These are phyloP conservation scores for Omphalea diandra DNA, from an alignment of 441 rosid genomes.

Conservation along the genomic window DNA sequence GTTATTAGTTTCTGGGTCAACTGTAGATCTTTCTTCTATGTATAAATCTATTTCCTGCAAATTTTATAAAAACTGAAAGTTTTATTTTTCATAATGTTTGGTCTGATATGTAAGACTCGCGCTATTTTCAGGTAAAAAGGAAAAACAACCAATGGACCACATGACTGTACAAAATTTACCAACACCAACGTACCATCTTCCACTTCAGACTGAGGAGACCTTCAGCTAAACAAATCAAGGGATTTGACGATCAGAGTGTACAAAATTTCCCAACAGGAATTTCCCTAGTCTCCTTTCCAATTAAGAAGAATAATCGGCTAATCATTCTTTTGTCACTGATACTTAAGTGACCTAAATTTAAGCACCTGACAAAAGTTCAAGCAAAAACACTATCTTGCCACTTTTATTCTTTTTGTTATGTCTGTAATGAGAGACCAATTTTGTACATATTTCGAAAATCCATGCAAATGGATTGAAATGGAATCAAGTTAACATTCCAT, in stretches of 20 bases:
- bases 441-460: no score
- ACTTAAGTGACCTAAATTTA: slow-evolving; percentile 11
- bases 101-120: slow-evolving; percentile 6
- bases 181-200: slow-evolving; percentile 45
- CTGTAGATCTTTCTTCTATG: neutral
- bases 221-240: neutral
- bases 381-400: no score
- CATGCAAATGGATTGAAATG: no score
- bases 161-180: slow-evolving; percentile 82
- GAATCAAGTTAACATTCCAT: no score
- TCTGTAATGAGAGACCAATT: neutral
- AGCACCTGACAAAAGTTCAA: neutral
- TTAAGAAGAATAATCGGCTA: slow-evolving; percentile 27
- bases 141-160: slow-evolving; percentile 79
- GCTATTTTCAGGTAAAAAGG: slow-evolving; percentile 59
- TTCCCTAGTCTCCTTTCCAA: slow-evolving; percentile 29
- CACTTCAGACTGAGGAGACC: slow-evolving; percentile 39
- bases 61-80: neutral
- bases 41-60: neutral
- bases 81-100: neutral
- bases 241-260: slow-evolving; percentile 51
- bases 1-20: neutral
- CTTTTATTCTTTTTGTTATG: neutral
- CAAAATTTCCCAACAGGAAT: slow-evolving; percentile 47
- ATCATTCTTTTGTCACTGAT: slow-evolving; percentile 41